These are phyloP conservation scores for Carex parvula DNA, from an alignment of 176 grass and related monocot species.

Conservation along the genomic window DNA sequence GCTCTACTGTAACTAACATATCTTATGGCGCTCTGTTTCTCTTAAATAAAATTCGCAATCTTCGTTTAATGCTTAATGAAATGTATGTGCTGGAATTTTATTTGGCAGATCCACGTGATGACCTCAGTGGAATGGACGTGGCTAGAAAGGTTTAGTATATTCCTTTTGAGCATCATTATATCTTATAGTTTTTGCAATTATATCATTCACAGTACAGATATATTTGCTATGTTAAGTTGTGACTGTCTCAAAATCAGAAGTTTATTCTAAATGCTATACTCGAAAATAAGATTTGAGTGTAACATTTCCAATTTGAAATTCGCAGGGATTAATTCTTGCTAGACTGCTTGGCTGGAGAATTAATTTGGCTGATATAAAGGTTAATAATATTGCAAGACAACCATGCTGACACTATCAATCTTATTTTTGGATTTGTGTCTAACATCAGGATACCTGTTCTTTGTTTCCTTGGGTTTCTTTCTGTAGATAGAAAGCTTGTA, in stretches of 20 bases:
- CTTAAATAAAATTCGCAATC: not conserved
- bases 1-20: not conserved
- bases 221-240: not conserved
- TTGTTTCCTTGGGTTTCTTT: conserved; percentile 7
- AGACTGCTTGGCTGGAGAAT: conserved; percentile 67
- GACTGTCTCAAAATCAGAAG: not conserved
- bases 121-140: conserved; percentile 87
- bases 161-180: not conserved
- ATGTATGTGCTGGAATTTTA: conserved; percentile 8
- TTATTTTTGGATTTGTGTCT: not conserved
- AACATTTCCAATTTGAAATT: conserved; percentile 12
- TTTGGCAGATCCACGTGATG: conserved; percentile 88
- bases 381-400: conserved; percentile 15
- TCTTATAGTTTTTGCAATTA: not conserved
- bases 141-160: conserved; percentile 73
- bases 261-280: not conserved
- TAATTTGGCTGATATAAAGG: conserved; percentile 77
- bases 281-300: not conserved
- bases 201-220: too few species aligned
- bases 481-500: conserved; percentile 88
- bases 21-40: not conserved
- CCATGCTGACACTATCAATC: not conserved
- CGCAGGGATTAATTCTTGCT: conserved; percentile 78
- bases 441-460: not conserved
- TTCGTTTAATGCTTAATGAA: not conserved